Evolutionary conservation across 345 rosid species (phyloP), one percentile per base, ranked within the genome.

Genomic region (Alliaria petiolata): DNA sequence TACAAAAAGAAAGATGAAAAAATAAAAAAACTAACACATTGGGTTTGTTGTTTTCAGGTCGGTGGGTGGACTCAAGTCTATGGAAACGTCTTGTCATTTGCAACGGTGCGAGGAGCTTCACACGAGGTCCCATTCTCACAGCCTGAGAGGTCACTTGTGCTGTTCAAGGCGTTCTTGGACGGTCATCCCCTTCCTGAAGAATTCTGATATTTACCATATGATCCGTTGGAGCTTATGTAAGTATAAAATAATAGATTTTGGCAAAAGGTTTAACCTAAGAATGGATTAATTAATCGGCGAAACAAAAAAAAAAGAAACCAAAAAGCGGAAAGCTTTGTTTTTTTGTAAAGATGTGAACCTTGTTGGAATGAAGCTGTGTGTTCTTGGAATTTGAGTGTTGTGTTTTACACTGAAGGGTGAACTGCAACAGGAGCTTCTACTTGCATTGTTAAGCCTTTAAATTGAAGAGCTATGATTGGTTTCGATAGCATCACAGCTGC

Each of bases 21-120:
- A 22, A 22, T 1, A 3, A 22, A 1, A n/a, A n/a, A n/a, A n/a
- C 30, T 62, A 69, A 62, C 65, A 55, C 15, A 28, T 54, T 26
- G 20, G 3, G 6, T 9, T 75, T 69, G 61, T 69, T 55, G 53
- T 76, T 63, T 30, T 46, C 67, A 93, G 98, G 98, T 93, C 25
- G 98, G 98, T 28, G 97, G 98, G 38, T 93, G 98, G 98, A 93
- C 97, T 76, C 97, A 93, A 76, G 98, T 87, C 69, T 87, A 90
- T 64, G 92, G 92, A 5, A 74, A 86, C 55, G 68, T 87, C 59
- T 76, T 93, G 62, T 85, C 98, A 3, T 93, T 88, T 83, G 97
- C 98, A n/a, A 93, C 98, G 14, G 89, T 90, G 34, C 80, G 98
- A 85, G 98, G 98, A 70, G 97, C 97, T 38, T 80, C 98, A 3